A percentile compares a stretch with the other conserved stretches of the same genome.
phyloP scores from a whole-genome alignment of 1,284 basidiomycete genomes.

The Dichomitus squalens region DNA sequence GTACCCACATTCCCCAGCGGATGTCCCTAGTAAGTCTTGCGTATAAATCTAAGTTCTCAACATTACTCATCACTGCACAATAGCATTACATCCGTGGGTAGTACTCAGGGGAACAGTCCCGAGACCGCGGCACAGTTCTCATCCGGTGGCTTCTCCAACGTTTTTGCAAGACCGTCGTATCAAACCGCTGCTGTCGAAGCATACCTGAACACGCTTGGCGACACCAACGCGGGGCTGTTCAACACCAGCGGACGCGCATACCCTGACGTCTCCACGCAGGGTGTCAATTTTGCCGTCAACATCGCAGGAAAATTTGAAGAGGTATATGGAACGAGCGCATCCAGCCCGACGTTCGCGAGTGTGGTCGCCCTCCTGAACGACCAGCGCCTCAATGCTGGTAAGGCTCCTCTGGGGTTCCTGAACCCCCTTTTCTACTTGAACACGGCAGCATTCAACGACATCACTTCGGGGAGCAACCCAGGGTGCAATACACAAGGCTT shows the following conservation, averaged over 20 bases:
- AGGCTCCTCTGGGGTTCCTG: constrained; percentile 55
- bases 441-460: constrained; percentile 22
- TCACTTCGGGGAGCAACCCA: constrained; percentile 22
- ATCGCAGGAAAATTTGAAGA: constrained; percentile 34
- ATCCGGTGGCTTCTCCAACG: constrained; percentile 48
- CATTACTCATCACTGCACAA: constrained; percentile 30
- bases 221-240: constrained; percentile 26
- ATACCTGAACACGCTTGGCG: constrained; percentile 33
- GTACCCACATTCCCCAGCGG: constrained; percentile 67
- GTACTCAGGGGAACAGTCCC: constrained; percentile 46
- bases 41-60: constrained; percentile 13
- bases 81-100: constrained; percentile 63
- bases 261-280: constrained; percentile 34
- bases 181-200: constrained; percentile 38
- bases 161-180: constrained; percentile 43
- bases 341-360: constrained; percentile 53
- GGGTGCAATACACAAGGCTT: constrained; percentile 39
- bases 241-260: constrained; percentile 32
- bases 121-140: constrained; percentile 49
- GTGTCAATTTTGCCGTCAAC: constrained; percentile 28
- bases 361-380: constrained; percentile 67
- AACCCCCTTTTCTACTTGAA: constrained; percentile 47
- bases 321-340: constrained; percentile 49
- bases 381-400: constrained; percentile 44
- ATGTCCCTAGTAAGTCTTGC: constrained; percentile 49